Base-by-base conservation (phyloP, 306 rosid species). In the Cicer cuneatum region DNA sequence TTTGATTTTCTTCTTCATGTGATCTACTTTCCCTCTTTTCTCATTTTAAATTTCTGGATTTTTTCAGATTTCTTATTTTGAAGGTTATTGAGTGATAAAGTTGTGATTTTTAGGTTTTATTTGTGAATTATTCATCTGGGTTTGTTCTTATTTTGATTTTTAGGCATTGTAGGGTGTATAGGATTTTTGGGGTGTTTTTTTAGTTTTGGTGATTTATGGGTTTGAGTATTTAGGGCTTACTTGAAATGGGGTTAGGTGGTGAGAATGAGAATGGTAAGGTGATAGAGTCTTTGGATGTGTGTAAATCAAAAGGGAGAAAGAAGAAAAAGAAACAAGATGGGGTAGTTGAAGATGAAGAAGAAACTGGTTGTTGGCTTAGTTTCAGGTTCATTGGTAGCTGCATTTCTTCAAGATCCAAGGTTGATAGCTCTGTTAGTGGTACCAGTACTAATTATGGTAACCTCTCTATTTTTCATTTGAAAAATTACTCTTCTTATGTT, bases 401-500 rank as follows among this genome's bases (percentile, higher is more conserved):
- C 96, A 91, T 93, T 84, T 93, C 94, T 82, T 88, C 98, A 79
- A 91, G 98, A 93, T 91, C 98, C 91, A 93, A 93, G 86, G 97
- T 93, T 79, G 97, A 93, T 85, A 89, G 80, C 81, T 91, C 98
- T 54, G 81, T 83, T 13, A 91, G 94, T 81, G 98, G 96, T 60
- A 83, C 89, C 81, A 86, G 93, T 80, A 68, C 89, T 87, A 87
- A 86, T 87, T 87, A 82, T 84, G 97, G 98, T 93, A 89, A 82
- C 66, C 65, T 73, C 58, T 75, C 9, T 29, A 29, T 29, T 29
- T 68, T 80, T 79, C 71, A 69, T 57, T 41, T 42, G 5, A 51
- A 18, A 2, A 73, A 12, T 51, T 74, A 10, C 10, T 78, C 8
- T 59, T 40, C 14, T 39, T 42, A 63, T 66, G 14, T 78, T 73